Evolutionary conservation across 2,329 filamentous ascomycete genomes (phyloP).

Genomic region (Cladorrhinum sp.): DNA sequence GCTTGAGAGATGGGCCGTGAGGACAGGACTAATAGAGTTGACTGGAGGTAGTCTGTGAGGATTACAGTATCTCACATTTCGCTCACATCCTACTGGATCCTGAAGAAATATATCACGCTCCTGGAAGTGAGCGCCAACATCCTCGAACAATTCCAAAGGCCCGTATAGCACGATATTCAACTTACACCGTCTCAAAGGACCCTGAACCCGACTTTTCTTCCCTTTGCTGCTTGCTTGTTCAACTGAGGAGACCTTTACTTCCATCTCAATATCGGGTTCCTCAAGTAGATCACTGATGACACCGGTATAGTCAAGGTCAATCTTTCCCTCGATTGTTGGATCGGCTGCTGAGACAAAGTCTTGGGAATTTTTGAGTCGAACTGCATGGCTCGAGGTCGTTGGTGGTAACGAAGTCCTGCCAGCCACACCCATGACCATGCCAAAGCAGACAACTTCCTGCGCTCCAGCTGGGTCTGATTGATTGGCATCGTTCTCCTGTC

Average conservation of each 20-base stretch:
- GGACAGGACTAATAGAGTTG: neutral
- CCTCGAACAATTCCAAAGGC: slow-evolving; percentile 26
- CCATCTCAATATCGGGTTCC: neutral
- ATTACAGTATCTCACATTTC: slow-evolving; percentile 34
- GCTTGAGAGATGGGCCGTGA: neutral
- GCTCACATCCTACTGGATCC: slow-evolving; percentile 32
- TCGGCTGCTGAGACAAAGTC: neutral
- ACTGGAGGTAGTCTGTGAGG: slow-evolving; percentile 34
- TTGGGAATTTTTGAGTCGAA: neutral
- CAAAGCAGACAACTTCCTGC: slow-evolving; percentile 4
- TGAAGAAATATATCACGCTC: slow-evolving; percentile 34
- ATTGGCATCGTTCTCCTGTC: too few species aligned
- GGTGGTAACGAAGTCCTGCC: neutral
- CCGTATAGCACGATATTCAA: slow-evolving; percentile 34
- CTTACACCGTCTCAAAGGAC: slow-evolving; percentile 4
- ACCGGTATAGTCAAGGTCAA: neutral
- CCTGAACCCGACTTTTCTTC: neutral
- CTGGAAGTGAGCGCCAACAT: slow-evolving; percentile 33
- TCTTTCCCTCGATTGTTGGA: neutral
- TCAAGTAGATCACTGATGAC: neutral
- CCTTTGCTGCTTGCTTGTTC: neutral
- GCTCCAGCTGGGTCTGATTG: too few species aligned
- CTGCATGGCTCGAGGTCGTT: neutral
- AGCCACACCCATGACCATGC: neutral
- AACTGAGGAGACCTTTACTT: neutral